Percentiles rank a stretch among this genome's conserved stretches.
Evolutionary conservation across 306 rosid species (phyloP).

Genomic region (Adenanthera pavonina): DNA sequence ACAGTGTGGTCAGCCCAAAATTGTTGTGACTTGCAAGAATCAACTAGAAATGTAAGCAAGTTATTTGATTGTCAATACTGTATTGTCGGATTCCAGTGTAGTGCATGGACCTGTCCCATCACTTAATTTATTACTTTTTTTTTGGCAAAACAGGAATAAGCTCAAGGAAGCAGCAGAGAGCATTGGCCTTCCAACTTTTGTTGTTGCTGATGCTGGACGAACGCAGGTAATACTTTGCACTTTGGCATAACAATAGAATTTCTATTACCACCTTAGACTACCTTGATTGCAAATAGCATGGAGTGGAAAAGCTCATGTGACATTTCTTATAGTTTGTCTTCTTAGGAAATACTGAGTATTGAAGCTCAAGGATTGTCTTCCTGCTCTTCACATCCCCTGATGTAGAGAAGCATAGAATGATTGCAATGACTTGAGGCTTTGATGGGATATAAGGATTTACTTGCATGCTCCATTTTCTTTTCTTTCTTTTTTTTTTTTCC

Average conservation of each 20-base stretch:
- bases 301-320: conserved; percentile 2
- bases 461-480: not conserved
- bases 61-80: conserved; percentile 38
- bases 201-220: conserved; percentile 94
- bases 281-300: not conserved
- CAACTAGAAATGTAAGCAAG: conserved; percentile 87
- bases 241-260: conserved; percentile 29
- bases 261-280: not conserved
- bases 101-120: conserved; percentile 13
- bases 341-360: not conserved
- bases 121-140: not conserved
- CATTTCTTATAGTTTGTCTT: conserved; percentile 2
- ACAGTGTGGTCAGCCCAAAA: conserved; percentile 84
- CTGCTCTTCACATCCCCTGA: not conserved
- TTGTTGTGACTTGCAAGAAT: conserved; percentile 83
- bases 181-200: conserved; percentile 89
- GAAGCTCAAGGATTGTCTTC: conserved; percentile 1
- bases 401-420: not conserved
- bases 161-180: conserved; percentile 76
- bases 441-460: not conserved
- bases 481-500: too few relatives aligned
- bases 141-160: conserved; percentile 71
- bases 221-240: conserved; percentile 68
- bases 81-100: conserved; percentile 30
- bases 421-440: conserved; percentile 18